phyloP scores from a whole-genome alignment of 2,329 filamentous ascomycete species.

The Aspergillus latus region DNA sequence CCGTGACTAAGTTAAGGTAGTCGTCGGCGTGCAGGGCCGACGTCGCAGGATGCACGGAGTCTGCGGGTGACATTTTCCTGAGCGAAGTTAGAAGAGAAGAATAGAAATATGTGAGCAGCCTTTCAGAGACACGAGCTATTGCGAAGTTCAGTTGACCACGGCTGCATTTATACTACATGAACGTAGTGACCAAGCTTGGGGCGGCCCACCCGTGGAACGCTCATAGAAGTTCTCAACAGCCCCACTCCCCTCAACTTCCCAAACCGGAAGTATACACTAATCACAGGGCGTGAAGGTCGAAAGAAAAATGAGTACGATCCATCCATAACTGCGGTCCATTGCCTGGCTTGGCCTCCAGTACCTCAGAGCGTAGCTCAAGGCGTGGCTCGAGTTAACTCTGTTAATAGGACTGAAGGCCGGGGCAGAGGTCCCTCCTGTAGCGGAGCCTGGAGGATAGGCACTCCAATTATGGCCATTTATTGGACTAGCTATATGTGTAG shows the following conservation, averaged over 20 bases:
- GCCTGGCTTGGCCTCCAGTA: no score
- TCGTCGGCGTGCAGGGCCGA: slow-evolving; percentile 78
- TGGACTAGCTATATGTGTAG: not conserved
- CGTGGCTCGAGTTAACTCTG: no score
- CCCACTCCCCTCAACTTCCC: slow-evolving; percentile 30
- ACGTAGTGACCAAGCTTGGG: not conserved
- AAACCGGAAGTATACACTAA: slow-evolving; percentile 15
- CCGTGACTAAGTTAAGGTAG: slow-evolving; percentile 67
- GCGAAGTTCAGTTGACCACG: not conserved
- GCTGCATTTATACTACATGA: not conserved
- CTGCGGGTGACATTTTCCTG: slow-evolving; percentile 21
- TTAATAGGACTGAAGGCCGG: no score
- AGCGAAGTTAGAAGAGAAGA: not conserved
- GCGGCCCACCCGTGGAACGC: not conserved
- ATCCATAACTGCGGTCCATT: not conserved
- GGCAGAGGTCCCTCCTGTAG: no score
- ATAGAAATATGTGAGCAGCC: not conserved
- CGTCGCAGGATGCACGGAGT: slow-evolving; percentile 45
- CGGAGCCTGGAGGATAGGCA: no score
- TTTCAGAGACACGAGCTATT: not conserved
- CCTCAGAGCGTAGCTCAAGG: no score
- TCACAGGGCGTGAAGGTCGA: not conserved
- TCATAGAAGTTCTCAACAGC: slow-evolving; percentile 1
- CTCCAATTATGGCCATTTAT: not conserved
- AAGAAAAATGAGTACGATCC: not conserved